A percentile compares a stretch with the other conserved stretches of the same genome.
Evolutionary conservation across 148 eudicot genomes (phyloP).

Genomic region (Rheum nobile): DNA sequence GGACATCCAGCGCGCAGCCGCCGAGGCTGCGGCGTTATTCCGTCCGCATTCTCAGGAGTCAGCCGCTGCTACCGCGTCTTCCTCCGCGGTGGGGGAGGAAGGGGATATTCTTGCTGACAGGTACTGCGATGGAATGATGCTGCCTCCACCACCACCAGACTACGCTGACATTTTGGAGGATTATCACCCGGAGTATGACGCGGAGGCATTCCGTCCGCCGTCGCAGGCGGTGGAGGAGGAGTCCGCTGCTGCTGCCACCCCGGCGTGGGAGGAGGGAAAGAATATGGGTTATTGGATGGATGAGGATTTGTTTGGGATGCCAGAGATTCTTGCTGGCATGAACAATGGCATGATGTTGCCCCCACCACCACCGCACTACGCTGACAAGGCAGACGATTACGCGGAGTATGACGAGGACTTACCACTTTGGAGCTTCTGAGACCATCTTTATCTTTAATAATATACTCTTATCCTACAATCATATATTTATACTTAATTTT

Average conservation of each 20-base stretch:
- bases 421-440: neutral
- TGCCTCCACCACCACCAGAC: too few species aligned
- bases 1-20: slow-evolving; percentile 65
- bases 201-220: too few species aligned
- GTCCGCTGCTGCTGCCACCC: neutral
- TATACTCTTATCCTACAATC: too few species aligned
- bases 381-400: neutral
- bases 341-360: slow-evolving; percentile 48
- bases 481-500: too few species aligned
- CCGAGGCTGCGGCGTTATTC: slow-evolving; percentile 50
- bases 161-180: too few species aligned
- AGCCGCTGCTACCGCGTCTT: too few species aligned
- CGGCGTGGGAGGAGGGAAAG: neutral
- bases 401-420: neutral
- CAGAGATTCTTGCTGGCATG: slow-evolving; percentile 44
- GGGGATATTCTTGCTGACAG: too few species aligned
- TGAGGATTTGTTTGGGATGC: slow-evolving; percentile 39
- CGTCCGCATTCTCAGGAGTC: too few species aligned
- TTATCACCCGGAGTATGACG: too few species aligned
- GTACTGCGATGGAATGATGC: too few species aligned
- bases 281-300: slow-evolving; percentile 19
- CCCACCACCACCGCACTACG: neutral
- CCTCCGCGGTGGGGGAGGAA: too few species aligned
- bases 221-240: neutral
- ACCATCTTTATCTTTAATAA: too few species aligned